Conservation (phyloP, 306 rosid genomes). For the Prunus dulcis region DNA sequence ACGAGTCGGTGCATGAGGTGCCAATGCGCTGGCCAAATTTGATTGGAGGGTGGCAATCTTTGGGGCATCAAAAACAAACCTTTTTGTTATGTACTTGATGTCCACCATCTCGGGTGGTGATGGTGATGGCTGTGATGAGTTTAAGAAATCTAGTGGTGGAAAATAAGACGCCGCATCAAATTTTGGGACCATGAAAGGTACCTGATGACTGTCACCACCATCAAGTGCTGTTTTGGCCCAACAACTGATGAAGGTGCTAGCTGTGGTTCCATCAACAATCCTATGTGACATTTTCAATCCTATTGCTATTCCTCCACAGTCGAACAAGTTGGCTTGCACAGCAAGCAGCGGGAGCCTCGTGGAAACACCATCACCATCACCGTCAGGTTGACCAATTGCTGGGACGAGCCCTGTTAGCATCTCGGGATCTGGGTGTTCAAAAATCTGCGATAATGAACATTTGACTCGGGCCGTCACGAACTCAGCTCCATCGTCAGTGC, state of each 20-base stretch:
- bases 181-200: not conserved
- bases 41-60: not conserved
- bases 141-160: conserved; percentile 1
- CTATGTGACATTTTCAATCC: not conserved
- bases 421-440: not conserved
- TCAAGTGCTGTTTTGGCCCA: not conserved
- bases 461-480: conserved; percentile 2
- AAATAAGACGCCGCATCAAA: not conserved
- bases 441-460: not conserved
- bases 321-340: not conserved
- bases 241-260: not conserved
- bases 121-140: not conserved
- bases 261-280: not conserved
- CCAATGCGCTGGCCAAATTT: not conserved
- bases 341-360: not conserved
- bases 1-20: conserved; percentile 2
- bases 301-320: not conserved
- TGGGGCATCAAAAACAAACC: conserved; percentile 13
- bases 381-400: too few species aligned
- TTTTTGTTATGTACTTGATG: conserved; percentile 1
- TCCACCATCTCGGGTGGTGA: not conserved
- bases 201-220: too few species aligned
- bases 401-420: conserved; percentile 7
- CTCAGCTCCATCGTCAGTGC: conserved; percentile 16
- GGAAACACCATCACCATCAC: not conserved